A percentile compares a stretch with the other conserved stretches of the same genome.
These are phyloP conservation scores for Orbilia quercus DNA, from an alignment of 2,329 filamentous ascomycete genomes.

Conservation along the genomic window DNA sequence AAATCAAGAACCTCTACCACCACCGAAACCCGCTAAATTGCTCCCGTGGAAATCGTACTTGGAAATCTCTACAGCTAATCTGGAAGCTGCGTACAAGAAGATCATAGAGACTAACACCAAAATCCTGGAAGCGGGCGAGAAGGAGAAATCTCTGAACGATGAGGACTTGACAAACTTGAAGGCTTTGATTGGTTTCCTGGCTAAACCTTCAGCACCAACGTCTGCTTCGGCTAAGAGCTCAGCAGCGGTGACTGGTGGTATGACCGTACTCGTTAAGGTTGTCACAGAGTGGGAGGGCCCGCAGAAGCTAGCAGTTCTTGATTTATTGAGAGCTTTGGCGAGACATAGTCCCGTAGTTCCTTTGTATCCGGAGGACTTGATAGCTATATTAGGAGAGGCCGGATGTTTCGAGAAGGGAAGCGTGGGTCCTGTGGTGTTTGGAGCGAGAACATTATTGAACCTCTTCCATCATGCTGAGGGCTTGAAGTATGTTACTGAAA, in stretches of 20 bases:
- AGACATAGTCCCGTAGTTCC: slow-evolving; percentile 75
- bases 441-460: slow-evolving; percentile 82
- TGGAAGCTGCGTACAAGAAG: slow-evolving; percentile 78
- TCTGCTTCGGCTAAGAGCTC: slow-evolving; percentile 64
- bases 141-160: slow-evolving; percentile 78
- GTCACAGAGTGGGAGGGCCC: slow-evolving; percentile 82
- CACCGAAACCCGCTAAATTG: slow-evolving; percentile 68
- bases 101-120: slow-evolving; percentile 79
- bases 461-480: slow-evolving; percentile 81
- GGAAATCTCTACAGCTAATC: slow-evolving; percentile 78
- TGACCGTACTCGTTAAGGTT: slow-evolving; percentile 77
- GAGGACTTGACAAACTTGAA: slow-evolving; percentile 74
- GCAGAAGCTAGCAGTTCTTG: slow-evolving; percentile 83
- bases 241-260: slow-evolving; percentile 67
- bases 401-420: slow-evolving; percentile 70
- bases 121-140: slow-evolving; percentile 76
- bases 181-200: slow-evolving; percentile 73
- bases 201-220: slow-evolving; percentile 64
- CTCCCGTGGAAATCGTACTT: slow-evolving; percentile 84
- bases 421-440: slow-evolving; percentile 88
- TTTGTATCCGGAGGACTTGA: slow-evolving; percentile 71
- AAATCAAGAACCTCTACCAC: slow-evolving; percentile 61
- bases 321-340: slow-evolving; percentile 85
- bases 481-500: slow-evolving; percentile 71
- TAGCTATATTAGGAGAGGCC: slow-evolving; percentile 70